phyloP scores from a whole-genome alignment of 257 asterid species.

The Haberlea rhodopensis region DNA sequence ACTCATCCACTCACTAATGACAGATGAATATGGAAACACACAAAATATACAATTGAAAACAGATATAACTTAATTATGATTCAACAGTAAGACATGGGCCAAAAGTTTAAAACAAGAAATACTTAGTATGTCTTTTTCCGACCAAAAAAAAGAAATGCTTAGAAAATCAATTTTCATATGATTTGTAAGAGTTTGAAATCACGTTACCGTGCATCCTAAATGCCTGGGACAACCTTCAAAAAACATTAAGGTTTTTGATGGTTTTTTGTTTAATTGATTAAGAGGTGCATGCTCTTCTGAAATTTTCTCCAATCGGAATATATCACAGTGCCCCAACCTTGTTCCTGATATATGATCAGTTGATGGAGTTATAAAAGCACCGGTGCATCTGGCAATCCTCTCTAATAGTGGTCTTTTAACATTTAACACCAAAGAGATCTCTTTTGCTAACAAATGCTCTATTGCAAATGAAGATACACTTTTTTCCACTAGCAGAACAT shows the following conservation, averaged over 20 bases:
- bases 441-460: conserved; percentile 77
- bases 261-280: conserved; percentile 73
- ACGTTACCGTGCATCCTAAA: conserved; percentile 91
- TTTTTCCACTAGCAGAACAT: conserved; percentile 90
- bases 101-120: too few species aligned
- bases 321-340: conserved; percentile 83
- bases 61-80: background rate
- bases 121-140: too few species aligned
- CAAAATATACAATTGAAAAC: background rate
- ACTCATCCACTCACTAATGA: too few species aligned
- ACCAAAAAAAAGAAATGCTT: too few species aligned
- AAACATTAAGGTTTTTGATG: conserved; percentile 84
- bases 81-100: background rate
- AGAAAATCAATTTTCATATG: too few species aligned
- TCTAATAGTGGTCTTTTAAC: conserved; percentile 78
- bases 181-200: conserved; percentile 7
- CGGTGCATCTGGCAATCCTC: conserved; percentile 82
- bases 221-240: conserved; percentile 96
- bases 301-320: conserved; percentile 76
- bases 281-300: conserved; percentile 65
- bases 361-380: conserved; percentile 79
- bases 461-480: conserved; percentile 89
- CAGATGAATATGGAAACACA: background rate
- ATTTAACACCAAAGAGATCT: conserved; percentile 85
- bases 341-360: conserved; percentile 66